A percentile compares a stretch with the other conserved stretches of the same genome.
These are phyloP conservation scores for Aspergillus nomiae DNA, from an alignment of 2,329 filamentous ascomycete species.

Conservation along the genomic window DNA sequence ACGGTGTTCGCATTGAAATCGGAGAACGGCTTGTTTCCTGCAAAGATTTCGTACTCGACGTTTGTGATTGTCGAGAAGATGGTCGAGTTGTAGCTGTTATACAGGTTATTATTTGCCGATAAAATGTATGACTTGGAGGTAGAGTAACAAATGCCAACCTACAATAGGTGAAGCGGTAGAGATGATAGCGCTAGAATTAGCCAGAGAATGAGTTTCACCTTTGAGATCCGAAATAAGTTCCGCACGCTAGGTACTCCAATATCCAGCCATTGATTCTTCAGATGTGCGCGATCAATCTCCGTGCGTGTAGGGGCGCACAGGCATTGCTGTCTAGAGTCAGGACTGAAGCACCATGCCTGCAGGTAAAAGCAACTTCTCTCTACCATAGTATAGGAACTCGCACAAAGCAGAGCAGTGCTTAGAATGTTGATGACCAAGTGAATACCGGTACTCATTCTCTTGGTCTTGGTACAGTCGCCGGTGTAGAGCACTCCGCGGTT, in stretches of 20 bases:
- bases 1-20: not conserved
- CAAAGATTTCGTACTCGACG: constrained; percentile 1
- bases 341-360: not conserved
- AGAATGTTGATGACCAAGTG: constrained; percentile 16
- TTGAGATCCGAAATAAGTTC: not conserved
- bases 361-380: not conserved
- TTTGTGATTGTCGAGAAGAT: not conserved
- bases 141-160: not conserved
- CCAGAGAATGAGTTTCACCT: not conserved
- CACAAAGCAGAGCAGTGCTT: constrained; percentile 6
- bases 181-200: not conserved
- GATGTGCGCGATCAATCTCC: constrained; percentile 9
- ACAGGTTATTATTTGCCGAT: not conserved
- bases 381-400: constrained; percentile 14
- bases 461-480: constrained; percentile 3
- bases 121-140: not conserved
- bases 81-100: not conserved
- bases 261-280: constrained; percentile 4
- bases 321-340: constrained; percentile 5
- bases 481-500: not conserved
- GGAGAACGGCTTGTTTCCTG: not conserved
- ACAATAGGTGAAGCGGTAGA: constrained; percentile 11
- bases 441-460: not conserved
- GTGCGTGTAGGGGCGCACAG: constrained; percentile 7
- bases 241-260: constrained; percentile 8